Evolutionary conservation across 1,139 yeast genomes (phyloP).

Genomic region (Lodderomyces oxycetoniae): DNA sequence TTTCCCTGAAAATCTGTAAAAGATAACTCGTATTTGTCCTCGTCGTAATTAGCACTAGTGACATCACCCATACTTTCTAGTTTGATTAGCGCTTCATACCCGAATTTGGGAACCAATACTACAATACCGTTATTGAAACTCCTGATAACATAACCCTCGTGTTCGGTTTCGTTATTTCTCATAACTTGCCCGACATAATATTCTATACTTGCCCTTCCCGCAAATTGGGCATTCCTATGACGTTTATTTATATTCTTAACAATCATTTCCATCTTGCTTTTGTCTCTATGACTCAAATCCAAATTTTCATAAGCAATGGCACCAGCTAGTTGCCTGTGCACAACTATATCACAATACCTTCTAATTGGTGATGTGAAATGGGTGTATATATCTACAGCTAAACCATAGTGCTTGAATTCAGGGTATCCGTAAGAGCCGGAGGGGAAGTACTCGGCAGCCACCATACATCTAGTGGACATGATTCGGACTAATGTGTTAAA

Average conservation of each 20-base stretch:
- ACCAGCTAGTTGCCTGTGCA: slow-evolving; percentile 95
- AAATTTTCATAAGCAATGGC: slow-evolving; percentile 91
- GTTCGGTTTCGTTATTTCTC: slow-evolving; percentile 68
- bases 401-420: slow-evolving; percentile 95
- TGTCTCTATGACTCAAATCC: slow-evolving; percentile 80
- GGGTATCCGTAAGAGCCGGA: slow-evolving; percentile 89
- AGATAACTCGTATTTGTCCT: slow-evolving; percentile 66
- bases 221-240: slow-evolving; percentile 97
- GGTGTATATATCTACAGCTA: slow-evolving; percentile 95
- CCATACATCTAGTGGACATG: slow-evolving; percentile 98
- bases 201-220: slow-evolving; percentile 96
- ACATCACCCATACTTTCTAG: slow-evolving; percentile 70
- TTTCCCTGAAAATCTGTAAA: slow-evolving; percentile 46
- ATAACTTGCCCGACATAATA: slow-evolving; percentile 97
- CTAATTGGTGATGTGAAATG: slow-evolving; percentile 99
- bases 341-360: slow-evolving; percentile 96
- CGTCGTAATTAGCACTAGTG: slow-evolving; percentile 64
- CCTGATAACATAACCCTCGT: slow-evolving; percentile 88
- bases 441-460: slow-evolving; percentile 97
- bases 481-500: slow-evolving; percentile 92
- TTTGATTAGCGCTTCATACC: slow-evolving; percentile 90
- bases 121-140: slow-evolving; percentile 94
- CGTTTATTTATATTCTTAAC: slow-evolving; percentile 88
- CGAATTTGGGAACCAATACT: slow-evolving; percentile 93
- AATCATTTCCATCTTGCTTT: slow-evolving; percentile 81